These are phyloP conservation scores for Coemansia sp. DNA, from an alignment of 192 early-diverging fungal genomes.

Conservation along the genomic window DNA sequence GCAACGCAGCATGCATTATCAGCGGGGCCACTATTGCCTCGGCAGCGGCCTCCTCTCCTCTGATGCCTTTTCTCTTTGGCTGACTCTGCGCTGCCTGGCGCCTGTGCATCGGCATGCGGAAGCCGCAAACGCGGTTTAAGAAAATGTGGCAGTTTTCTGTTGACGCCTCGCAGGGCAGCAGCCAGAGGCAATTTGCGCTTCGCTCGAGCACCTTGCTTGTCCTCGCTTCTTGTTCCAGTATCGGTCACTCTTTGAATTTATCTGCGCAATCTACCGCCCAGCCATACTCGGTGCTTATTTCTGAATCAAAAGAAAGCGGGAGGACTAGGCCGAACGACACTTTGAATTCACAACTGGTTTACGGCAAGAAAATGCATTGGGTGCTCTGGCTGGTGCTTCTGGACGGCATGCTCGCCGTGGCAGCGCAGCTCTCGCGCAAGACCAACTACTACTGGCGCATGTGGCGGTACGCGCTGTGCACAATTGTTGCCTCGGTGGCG, in stretches of 20 bases:
- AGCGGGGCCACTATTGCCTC: too few species aligned
- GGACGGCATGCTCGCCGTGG: constrained; percentile 24
- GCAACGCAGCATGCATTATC: too few species aligned
- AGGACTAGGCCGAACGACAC: not conserved
- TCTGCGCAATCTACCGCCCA: too few species aligned
- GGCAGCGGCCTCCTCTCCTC: too few species aligned
- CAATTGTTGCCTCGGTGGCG: constrained; percentile 41
- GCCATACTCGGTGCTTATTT: too few species aligned
- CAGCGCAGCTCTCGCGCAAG: constrained; percentile 30
- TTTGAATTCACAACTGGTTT: not conserved
- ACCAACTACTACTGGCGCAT: constrained; percentile 19
- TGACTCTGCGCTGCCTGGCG: too few species aligned
- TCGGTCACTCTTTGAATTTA: not conserved
- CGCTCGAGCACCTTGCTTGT: not conserved
- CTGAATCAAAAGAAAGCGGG: not conserved
- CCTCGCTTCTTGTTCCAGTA: not conserved
- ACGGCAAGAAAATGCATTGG: constrained; percentile 33
- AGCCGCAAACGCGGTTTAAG: too few species aligned
- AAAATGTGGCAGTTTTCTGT: too few species aligned
- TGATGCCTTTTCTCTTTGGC: too few species aligned
- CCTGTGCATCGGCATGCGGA: too few species aligned
- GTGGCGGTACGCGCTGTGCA: constrained; percentile 32
- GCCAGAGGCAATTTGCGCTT: not conserved
- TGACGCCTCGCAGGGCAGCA: not conserved
- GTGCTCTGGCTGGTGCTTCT: constrained; percentile 20